Evolutionary conservation across 176 grass and related monocot genomes (phyloP), one percentile per base, ranked within the genome.

Genomic region (Musa itinerans): DNA sequence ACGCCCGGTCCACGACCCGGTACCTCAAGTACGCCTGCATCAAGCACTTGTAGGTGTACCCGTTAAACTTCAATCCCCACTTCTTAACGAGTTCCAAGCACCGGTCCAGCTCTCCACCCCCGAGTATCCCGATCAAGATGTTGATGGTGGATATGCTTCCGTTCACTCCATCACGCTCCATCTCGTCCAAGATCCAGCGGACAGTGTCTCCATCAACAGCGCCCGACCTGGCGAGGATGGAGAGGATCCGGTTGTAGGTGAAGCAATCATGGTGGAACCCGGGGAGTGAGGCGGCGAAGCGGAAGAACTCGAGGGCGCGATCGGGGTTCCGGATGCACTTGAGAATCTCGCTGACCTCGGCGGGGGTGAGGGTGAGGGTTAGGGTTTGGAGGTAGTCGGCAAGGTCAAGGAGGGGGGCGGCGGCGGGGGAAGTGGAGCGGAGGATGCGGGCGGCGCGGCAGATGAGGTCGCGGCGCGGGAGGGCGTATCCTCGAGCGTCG

Each of bases 91-190:
- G 85, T 27, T 98, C 83, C 53, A 87, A 77, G 82, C 94, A 98
- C 72, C 78, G 83, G 49, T 59, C 50, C 62, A 93, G 78, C 80
- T 87, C 87, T 80, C 76, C 80, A 0, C 54, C 80, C 14, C 87
- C 90, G 2, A 82, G 73, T 73, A 93, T 90, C n/a, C 88, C 88
- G 10, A 93, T 79, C 25, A 98, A 72, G 79, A 98, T 73, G 61
- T 98, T 98, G 6, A 98, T 74, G 15, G 95, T 98, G 34, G 95
- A 93, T 66, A 93, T 87, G 78, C 85, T 98, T 69, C 90, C 90
- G 19, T 48, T 78, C 19, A 93, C 80, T 19, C 82, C 82, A 11
- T 91, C 90, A 43, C 84, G 76, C 79, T 83, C 88, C 95, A 98
- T 98, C 61, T 93, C 86, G 49, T 78, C 79, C 73, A 91, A 52